These are phyloP conservation scores for Ceratobasidium sp. DNA, from an alignment of 1,284 basidiomycete species.

Conservation along the genomic window DNA sequence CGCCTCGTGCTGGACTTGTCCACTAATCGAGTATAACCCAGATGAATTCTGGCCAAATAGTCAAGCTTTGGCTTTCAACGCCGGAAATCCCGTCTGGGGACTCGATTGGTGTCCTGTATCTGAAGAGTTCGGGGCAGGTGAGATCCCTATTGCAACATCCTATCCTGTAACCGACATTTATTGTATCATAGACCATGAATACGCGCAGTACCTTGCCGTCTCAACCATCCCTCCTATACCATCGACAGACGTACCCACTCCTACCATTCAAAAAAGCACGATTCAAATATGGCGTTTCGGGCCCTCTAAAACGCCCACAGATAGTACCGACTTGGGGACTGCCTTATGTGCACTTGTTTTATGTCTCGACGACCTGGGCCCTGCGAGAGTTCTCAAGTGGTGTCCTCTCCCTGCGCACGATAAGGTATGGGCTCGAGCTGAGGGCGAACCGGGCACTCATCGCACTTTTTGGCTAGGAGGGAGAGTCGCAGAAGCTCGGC, in stretches of 20 bases:
- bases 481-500: slow-evolving; percentile 68
- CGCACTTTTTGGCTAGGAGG: not conserved
- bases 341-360: slow-evolving; percentile 75
- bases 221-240: slow-evolving; percentile 67
- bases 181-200: slow-evolving; percentile 54
- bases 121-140: slow-evolving; percentile 63
- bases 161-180: not conserved
- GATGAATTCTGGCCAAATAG: slow-evolving; percentile 44
- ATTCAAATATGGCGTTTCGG: slow-evolving; percentile 71
- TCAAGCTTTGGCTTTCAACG: slow-evolving; percentile 72
- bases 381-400: slow-evolving; percentile 82
- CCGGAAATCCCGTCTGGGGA: slow-evolving; percentile 84
- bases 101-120: slow-evolving; percentile 90
- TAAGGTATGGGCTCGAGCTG: slow-evolving; percentile 46
- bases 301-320: slow-evolving; percentile 37
- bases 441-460: not conserved
- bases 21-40: slow-evolving; percentile 41
- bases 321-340: slow-evolving; percentile 15
- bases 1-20: not conserved
- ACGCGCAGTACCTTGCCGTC: slow-evolving; percentile 82
- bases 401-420: slow-evolving; percentile 85
- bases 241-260: slow-evolving; percentile 64
- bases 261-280: slow-evolving; percentile 58
- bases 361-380: slow-evolving; percentile 71
- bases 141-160: slow-evolving; percentile 42